Evolutionary conservation across 495 filamentous ascomycete species (phyloP).

Genomic region (Articulospora tetracladia): DNA sequence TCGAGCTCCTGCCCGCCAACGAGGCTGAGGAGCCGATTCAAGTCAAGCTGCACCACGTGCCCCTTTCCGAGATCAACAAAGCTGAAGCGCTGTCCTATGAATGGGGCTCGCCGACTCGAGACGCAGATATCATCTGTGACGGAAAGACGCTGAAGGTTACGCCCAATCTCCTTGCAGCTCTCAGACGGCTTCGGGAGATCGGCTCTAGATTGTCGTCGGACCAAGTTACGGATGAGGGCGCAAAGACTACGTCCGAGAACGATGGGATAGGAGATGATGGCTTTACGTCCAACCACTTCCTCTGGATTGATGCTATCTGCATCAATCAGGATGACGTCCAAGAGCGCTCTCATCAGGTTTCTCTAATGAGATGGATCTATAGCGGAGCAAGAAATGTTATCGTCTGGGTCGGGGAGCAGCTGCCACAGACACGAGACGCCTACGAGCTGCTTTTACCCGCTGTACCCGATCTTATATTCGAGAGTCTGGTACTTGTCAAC

Average conservation of each 20-base stretch:
- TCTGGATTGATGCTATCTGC: constrained; percentile 5
- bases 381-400: constrained; percentile 11
- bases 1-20: too few species aligned
- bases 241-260: not conserved
- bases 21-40: too few species aligned
- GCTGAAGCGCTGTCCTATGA: not conserved
- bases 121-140: not conserved
- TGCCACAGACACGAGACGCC: not conserved
- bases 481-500: too few species aligned
- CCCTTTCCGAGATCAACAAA: too few species aligned
- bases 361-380: constrained; percentile 19
- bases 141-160: not conserved
- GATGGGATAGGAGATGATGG: not conserved
- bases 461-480: too few species aligned
- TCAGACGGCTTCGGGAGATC: not conserved
- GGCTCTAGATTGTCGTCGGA: not conserved
- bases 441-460: not conserved
- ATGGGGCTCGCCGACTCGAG: not conserved
- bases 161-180: not conserved
- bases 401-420: constrained; percentile 18
- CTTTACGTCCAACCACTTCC: not conserved
- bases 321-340: not conserved
- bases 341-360: constrained; percentile 16
- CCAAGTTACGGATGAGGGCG: too few species aligned
- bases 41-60: too few species aligned